Evolutionary conservation across 352 stramenopile genomes (phyloP).

Genomic region (Aphanomyces cochlioides): DNA sequence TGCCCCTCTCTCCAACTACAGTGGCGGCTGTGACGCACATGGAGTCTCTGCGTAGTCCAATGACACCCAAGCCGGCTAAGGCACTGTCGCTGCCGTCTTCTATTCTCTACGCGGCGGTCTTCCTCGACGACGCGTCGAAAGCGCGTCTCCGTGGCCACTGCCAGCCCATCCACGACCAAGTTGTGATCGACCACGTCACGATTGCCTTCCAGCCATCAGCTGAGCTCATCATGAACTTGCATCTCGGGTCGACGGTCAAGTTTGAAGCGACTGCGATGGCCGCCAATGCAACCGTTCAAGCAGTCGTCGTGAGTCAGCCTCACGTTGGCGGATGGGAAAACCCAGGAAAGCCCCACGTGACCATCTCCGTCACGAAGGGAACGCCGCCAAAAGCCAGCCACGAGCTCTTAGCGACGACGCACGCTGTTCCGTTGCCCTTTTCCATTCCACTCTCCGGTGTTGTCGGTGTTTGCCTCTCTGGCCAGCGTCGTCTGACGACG

Average conservation of each 20-base stretch:
- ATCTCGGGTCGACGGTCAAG: constrained; percentile 13
- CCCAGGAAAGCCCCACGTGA: constrained; percentile 18
- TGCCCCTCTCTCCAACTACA: background rate
- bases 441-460: constrained; percentile 7
- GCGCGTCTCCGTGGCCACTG: background rate
- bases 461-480: background rate
- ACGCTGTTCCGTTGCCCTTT: background rate
- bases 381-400: constrained; percentile 14
- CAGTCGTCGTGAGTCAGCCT: background rate
- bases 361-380: constrained; percentile 7
- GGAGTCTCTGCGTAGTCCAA: background rate
- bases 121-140: constrained; percentile 16
- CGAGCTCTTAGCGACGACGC: constrained; percentile 6
- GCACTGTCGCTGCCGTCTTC: background rate
- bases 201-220: constrained; percentile 10
- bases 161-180: constrained; percentile 7
- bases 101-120: constrained; percentile 5
- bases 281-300: constrained; percentile 4
- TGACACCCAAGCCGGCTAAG: background rate
- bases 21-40: background rate
- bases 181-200: constrained; percentile 19
- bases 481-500: background rate
- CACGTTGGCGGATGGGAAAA: constrained; percentile 3
- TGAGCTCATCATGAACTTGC: background rate
- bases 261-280: constrained; percentile 1